phyloP scores from a whole-genome alignment of 2,329 filamentous ascomycete species.

The Alternaria atra region DNA sequence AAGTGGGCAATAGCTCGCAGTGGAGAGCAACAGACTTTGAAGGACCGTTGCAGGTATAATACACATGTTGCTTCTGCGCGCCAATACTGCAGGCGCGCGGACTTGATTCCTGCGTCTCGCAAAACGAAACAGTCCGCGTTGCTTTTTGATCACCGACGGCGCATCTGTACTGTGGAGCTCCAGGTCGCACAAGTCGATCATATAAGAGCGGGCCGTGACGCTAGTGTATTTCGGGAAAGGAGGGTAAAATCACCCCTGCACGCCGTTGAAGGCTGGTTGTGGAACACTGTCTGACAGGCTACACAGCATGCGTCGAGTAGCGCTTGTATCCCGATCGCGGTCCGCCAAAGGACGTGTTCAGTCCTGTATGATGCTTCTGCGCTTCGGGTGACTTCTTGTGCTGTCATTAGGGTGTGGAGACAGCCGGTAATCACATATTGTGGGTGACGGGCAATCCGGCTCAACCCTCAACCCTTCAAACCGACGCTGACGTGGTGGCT shows the following conservation, averaged over 20 bases:
- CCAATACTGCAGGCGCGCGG: constrained; percentile 8
- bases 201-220: constrained; percentile 37
- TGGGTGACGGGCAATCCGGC: constrained; percentile 10
- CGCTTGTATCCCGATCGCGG: constrained; percentile 29
- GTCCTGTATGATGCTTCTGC: constrained; percentile 29
- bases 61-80: constrained; percentile 5
- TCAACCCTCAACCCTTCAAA: constrained; percentile 3
- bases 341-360: constrained; percentile 19
- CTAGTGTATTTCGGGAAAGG: constrained; percentile 30
- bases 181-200: constrained; percentile 36
- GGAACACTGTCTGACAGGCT: constrained; percentile 40
- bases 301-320: constrained; percentile 35
- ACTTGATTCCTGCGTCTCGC: constrained; percentile 9
- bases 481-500: constrained; percentile 9
- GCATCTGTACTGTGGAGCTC: constrained; percentile 23
- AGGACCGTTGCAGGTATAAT: constrained; percentile 5
- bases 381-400: constrained; percentile 16
- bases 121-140: constrained; percentile 21
- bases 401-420: constrained; percentile 21
- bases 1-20: neutral
- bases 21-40: neutral
- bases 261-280: constrained; percentile 36
- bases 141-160: constrained; percentile 23
- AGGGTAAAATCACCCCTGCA: constrained; percentile 31
- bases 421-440: constrained; percentile 12